Percentiles rank a stretch among this genome's conserved stretches.
phyloP scores from a whole-genome alignment of 495 filamentous ascomycete species.

The Talaromyces stipitatus region DNA sequence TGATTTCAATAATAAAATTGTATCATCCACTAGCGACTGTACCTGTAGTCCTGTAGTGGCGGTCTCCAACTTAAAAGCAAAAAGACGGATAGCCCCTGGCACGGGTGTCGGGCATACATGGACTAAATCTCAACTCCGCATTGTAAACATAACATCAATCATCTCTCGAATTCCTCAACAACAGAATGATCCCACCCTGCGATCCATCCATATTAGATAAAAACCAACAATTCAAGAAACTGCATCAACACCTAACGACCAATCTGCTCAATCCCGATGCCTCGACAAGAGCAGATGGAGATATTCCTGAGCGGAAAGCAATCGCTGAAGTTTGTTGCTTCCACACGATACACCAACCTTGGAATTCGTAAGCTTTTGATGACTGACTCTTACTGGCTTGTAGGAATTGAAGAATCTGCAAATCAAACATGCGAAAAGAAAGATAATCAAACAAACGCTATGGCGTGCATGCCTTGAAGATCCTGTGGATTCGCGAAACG shows the following conservation, averaged over 20 bases:
- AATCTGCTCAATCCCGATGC: conserved; percentile 53
- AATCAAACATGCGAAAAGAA: conserved; percentile 24
- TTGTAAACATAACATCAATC: not conserved
- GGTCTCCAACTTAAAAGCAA: not conserved
- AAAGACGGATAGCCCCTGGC: not conserved
- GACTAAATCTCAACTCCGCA: not conserved
- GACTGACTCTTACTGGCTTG: not conserved
- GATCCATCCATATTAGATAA: conserved; percentile 52
- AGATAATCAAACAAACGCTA: conserved; percentile 28
- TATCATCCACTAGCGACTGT: not conserved
- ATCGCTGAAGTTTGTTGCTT: conserved; percentile 40
- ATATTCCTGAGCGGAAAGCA: conserved; percentile 44
- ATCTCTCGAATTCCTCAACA: not conserved
- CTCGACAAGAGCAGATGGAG: conserved; percentile 48
- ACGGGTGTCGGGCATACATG: not conserved
- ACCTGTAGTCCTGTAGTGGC: not conserved
- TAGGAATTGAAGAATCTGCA: conserved; percentile 35
- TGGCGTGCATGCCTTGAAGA: conserved; percentile 17
- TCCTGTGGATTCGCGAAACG: conserved; percentile 20
- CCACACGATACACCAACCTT: not conserved
- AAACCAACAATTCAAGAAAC: conserved; percentile 57
- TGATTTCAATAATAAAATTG: not conserved
- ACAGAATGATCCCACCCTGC: conserved; percentile 55
- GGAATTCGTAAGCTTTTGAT: not conserved
- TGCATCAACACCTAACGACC: conserved; percentile 53